These are phyloP conservation scores for Magnolia kwangsiensis DNA, from an alignment of 164 flowering plant species.

Conservation along the genomic window DNA sequence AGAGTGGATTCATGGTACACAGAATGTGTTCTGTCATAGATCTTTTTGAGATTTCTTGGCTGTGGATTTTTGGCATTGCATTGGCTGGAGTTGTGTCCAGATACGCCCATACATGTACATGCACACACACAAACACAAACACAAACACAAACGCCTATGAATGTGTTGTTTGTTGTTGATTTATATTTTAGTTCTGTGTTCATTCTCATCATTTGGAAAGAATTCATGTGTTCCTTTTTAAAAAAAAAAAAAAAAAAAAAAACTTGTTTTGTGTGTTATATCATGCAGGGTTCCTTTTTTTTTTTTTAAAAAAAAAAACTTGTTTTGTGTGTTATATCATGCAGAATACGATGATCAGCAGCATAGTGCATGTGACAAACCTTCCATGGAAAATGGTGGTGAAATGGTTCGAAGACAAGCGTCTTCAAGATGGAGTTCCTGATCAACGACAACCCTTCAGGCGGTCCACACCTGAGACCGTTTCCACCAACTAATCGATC, in stretches of 20 bases:
- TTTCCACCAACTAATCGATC: constrained; percentile 13
- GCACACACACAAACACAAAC: background rate
- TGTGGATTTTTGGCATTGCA: too few relatives aligned
- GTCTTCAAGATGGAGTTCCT: constrained; percentile 73
- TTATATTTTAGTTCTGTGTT: too few relatives aligned
- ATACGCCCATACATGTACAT: background rate
- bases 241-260: too few relatives aligned
- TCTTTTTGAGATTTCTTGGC: too few relatives aligned
- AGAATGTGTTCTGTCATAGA: too few relatives aligned
- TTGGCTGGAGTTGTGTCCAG: too few relatives aligned
- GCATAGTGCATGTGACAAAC: constrained; percentile 85
- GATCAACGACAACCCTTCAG: constrained; percentile 48
- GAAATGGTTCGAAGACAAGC: constrained; percentile 94
- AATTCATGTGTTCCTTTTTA: too few relatives aligned
- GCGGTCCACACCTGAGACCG: constrained; percentile 12
- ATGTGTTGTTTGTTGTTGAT: background rate
- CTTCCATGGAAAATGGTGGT: constrained; percentile 71
- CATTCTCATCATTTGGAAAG: too few relatives aligned
- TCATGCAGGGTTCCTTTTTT: constrained; percentile 12
- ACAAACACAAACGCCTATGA: background rate
- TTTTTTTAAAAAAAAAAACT: background rate
- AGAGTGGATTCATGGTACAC: too few relatives aligned
- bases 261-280: background rate
- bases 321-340: background rate
- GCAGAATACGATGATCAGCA: constrained; percentile 55